A percentile compares a stretch with the other conserved stretches of the same genome.
phyloP scores from a whole-genome alignment of 1,284 basidiomycete species.

The Irpex rosettiformis region DNA sequence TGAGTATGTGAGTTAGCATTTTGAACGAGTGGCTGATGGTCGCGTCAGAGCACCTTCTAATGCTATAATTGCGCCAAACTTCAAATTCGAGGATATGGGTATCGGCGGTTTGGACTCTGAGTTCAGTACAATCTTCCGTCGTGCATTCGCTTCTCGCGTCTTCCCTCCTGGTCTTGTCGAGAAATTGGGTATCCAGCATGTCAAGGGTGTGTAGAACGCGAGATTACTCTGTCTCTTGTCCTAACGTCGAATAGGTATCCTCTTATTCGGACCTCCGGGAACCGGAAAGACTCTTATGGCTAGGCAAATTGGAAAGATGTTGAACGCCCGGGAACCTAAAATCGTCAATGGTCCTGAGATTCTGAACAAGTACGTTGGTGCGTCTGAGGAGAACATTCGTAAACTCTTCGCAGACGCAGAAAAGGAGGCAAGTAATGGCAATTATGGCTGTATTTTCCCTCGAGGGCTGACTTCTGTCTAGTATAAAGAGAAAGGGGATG shows the following conservation, averaged over 20 bases:
- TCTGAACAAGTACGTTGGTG: constrained; percentile 96
- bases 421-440: constrained; percentile 70
- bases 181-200: constrained; percentile 98
- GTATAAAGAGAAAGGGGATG: constrained; percentile 99
- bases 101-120: constrained; percentile 97
- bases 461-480: constrained; percentile 25
- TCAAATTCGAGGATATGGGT: constrained; percentile 99
- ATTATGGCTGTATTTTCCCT: background rate
- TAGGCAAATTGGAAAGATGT: constrained; percentile 98
- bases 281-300: constrained; percentile 99
- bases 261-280: constrained; percentile 95
- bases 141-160: constrained; percentile 97
- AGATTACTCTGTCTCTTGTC: background rate
- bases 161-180: constrained; percentile 97
- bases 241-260: constrained; percentile 59
- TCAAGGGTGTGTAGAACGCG: constrained; percentile 68
- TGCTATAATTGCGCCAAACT: constrained; percentile 96
- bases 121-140: constrained; percentile 96
- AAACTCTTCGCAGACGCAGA: constrained; percentile 98
- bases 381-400: constrained; percentile 97
- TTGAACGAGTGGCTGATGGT: background rate
- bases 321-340: constrained; percentile 97
- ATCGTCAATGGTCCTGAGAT: constrained; percentile 99
- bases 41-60: constrained; percentile 77
- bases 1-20: constrained; percentile 32